These are phyloP conservation scores for Cutaneotrichosporon sp. DNA, from an alignment of 1,284 basidiomycete species.

Conservation along the genomic window DNA sequence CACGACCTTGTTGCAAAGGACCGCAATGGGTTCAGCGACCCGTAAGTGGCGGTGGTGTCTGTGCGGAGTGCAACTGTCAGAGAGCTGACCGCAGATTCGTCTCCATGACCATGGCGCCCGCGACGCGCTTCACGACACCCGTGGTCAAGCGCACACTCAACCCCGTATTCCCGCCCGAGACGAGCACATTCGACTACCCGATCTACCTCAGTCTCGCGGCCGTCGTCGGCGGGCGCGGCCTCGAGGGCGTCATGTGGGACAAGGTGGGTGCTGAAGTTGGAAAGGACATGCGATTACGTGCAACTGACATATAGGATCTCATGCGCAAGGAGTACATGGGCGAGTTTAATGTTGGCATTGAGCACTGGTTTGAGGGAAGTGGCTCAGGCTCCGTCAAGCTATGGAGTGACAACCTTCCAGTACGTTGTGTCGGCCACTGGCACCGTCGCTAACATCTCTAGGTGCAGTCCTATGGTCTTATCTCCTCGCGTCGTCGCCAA, in stretches of 20 bases:
- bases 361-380: conserved; percentile 72
- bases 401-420: conserved; percentile 39
- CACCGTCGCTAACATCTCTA: conserved; percentile 2
- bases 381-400: conserved; percentile 44
- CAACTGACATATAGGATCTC: conserved; percentile 45
- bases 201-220: conserved; percentile 70
- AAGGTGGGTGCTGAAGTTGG: conserved; percentile 56
- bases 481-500: conserved; percentile 56
- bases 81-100: conserved; percentile 55
- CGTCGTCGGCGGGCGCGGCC: conserved; percentile 58
- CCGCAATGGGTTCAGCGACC: conserved; percentile 49
- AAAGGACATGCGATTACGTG: neutral
- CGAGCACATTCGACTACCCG: conserved; percentile 81
- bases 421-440: conserved; percentile 15
- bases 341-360: conserved; percentile 69
- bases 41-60: too few species aligned
- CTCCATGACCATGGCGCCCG: conserved; percentile 60
- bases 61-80: conserved; percentile 64
- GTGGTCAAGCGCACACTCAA: conserved; percentile 74
- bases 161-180: conserved; percentile 64
- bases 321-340: conserved; percentile 89
- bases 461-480: conserved; percentile 11
- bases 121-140: conserved; percentile 66
- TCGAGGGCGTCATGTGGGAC: conserved; percentile 91
- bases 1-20: conserved; percentile 52